Base-by-base conservation (phyloP, 1,284 basidiomycete species). In the Pseudozyma sp. region DNA sequence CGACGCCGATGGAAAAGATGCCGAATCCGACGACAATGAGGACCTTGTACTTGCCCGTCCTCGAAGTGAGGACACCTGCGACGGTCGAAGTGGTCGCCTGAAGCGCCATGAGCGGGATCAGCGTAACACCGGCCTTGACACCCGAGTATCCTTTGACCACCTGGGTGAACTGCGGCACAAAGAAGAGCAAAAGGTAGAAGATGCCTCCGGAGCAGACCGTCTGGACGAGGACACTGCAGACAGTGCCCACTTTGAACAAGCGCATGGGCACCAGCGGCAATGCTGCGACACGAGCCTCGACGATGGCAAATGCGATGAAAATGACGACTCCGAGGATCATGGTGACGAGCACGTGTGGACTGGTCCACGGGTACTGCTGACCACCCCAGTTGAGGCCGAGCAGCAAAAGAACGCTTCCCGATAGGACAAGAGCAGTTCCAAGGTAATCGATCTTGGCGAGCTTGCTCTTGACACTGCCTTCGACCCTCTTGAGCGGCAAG, bases 91-190 rank as follows among this genome's bases (percentile, higher is more conserved):
- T 63, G 19, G 47, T 34, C 1, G 72, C 72, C 79, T 91, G 90
- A 11, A 88, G 87, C 17, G 90, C 85, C 19, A 91, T 87, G 17
- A 91, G 85, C 0, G 90, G 90, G 5, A 92, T 87, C 5, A 92
- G 86, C 62, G 91, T 88, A 5, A 90, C 85, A 3, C 90, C 90
- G 7, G 87, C 87, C 19, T 87, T 87, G 40, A 91, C 88, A 0
- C 91, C 88, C 7, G 88, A 87, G 68, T 87, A 90, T 2, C 89
- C 89, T 17, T 90, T 85, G 3, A 88, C 90, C 4, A 92, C 88
- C 84, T 92, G 91, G 81, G 91, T 91, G 81, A 89, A 92, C 68
- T 91, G 90, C 0, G 91, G 91, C 0, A 92, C 87, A 75, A 91
- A 90, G 70, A 72, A 79, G 46, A 80, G 62, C 17, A 78, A 58